phyloP scores from a whole-genome alignment of 805 yeast genomes.

The Wickerhamiella parazyma region DNA sequence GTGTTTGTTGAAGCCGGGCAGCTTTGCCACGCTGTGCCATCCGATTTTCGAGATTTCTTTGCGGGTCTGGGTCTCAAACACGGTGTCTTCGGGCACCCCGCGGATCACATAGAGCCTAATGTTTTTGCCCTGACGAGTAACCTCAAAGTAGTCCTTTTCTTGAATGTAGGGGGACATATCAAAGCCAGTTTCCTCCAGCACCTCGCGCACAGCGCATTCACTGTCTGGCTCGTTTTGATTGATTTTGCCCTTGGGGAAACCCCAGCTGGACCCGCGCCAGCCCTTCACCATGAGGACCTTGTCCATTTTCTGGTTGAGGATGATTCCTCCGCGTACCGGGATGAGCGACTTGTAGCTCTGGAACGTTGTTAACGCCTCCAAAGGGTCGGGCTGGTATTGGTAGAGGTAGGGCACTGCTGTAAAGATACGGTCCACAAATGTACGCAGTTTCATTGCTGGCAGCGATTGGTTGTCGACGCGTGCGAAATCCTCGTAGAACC shows the following conservation, averaged over 20 bases:
- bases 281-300: conserved; percentile 75
- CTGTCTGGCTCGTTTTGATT: conserved; percentile 83
- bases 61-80: conserved; percentile 71
- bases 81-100: conserved; percentile 61
- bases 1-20: conserved; percentile 23
- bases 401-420: conserved; percentile 46
- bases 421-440: conserved; percentile 65
- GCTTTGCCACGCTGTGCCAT: conserved; percentile 38
- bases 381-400: conserved; percentile 23
- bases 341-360: conserved; percentile 75
- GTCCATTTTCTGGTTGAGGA: conserved; percentile 55
- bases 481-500: conserved; percentile 86
- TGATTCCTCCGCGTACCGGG: conserved; percentile 93
- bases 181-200: conserved; percentile 85
- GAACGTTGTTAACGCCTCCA: conserved; percentile 62
- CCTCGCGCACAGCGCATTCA: conserved; percentile 84
- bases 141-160: conserved; percentile 62
- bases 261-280: conserved; percentile 66
- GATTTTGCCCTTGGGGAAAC: conserved; percentile 94
- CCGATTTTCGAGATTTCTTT: conserved; percentile 75
- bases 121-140: conserved; percentile 71
- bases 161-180: conserved; percentile 58
- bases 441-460: conserved; percentile 65
- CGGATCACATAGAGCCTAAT: conserved; percentile 67
- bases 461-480: conserved; percentile 57